A percentile compares a stretch with the other conserved stretches of the same genome.
These are phyloP conservation scores for Teunomyces barrocoloradensis DNA, from an alignment of 805 yeast genomes.

Conservation along the genomic window DNA sequence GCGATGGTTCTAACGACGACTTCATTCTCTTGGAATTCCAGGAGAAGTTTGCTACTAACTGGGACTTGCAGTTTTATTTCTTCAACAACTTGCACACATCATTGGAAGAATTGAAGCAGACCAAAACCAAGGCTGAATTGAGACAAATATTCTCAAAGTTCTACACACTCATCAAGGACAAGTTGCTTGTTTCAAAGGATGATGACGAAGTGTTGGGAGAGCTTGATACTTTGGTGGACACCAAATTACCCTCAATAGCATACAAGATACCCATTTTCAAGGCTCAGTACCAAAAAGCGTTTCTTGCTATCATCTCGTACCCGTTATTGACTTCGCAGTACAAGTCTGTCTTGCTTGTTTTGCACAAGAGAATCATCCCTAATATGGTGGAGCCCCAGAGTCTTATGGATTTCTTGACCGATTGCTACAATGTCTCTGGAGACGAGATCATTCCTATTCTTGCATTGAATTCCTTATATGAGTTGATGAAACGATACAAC, in stretches of 20 bases:
- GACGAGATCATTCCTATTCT: constrained; percentile 61
- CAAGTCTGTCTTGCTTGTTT: constrained; percentile 61
- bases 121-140: constrained; percentile 14
- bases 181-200: constrained; percentile 15
- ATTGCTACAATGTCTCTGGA: constrained; percentile 58
- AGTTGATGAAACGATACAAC: constrained; percentile 74
- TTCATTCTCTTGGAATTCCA: constrained; percentile 54
- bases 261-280: constrained; percentile 48
- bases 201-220: constrained; percentile 22
- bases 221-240: constrained; percentile 26
- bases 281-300: constrained; percentile 64
- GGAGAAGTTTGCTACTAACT: constrained; percentile 52
- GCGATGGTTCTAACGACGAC: constrained; percentile 49
- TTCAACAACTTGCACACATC: constrained; percentile 45
- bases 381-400: constrained; percentile 73
- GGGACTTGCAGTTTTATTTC: constrained; percentile 79
- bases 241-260: constrained; percentile 36
- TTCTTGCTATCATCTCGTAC: constrained; percentile 56
- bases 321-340: constrained; percentile 55
- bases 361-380: constrained; percentile 86
- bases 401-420: constrained; percentile 92
- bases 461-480: constrained; percentile 85
- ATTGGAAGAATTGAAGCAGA: constrained; percentile 18
- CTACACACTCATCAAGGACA: constrained; percentile 35
- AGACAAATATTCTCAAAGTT: constrained; percentile 35